Evolutionary conservation across 805 yeast species (phyloP).

Genomic region (Saccharomycopsis sp.): DNA sequence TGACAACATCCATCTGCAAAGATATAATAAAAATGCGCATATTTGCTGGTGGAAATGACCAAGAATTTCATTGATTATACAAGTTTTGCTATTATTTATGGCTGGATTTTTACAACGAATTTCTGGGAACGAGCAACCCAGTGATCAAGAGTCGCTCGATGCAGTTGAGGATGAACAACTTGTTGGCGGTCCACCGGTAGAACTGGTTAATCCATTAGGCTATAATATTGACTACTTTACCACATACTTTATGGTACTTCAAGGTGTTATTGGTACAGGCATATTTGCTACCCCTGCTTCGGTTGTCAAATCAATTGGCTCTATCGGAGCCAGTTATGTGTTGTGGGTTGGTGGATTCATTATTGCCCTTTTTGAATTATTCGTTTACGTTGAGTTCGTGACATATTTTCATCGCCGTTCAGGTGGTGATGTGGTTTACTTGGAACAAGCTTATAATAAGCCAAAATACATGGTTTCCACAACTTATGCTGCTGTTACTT

Average conservation of each 20-base stretch:
- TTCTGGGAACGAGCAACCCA: too few species aligned
- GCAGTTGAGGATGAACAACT: constrained; percentile 20
- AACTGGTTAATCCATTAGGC: constrained; percentile 33
- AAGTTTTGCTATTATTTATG: too few species aligned
- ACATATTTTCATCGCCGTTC: constrained; percentile 33
- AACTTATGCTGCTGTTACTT: constrained; percentile 33
- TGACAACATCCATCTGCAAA: too few species aligned
- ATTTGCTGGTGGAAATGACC: too few species aligned
- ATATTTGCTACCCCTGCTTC: constrained; percentile 47
- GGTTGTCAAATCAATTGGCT: constrained; percentile 37
- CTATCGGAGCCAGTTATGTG: constrained; percentile 37
- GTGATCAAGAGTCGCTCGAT: too few species aligned
- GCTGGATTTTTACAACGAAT: too few species aligned
- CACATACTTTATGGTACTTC: constrained; percentile 43
- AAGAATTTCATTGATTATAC: too few species aligned
- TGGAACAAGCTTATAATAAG: constrained; percentile 34
- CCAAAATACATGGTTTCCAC: constrained; percentile 33
- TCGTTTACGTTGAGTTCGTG: constrained; percentile 36
- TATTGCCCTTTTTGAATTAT: constrained; percentile 32
- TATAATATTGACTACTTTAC: constrained; percentile 33
- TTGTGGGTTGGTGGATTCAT: constrained; percentile 38
- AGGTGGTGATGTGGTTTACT: constrained; percentile 35
- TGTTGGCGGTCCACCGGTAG: constrained; percentile 36
- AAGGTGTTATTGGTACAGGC: constrained; percentile 54
- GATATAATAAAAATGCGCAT: too few species aligned